Percentiles rank a stretch among this genome's conserved stretches.
Evolutionary conservation across 2,329 filamentous ascomycete species (phyloP).

Genomic region (Botrytis hyacinthi): DNA sequence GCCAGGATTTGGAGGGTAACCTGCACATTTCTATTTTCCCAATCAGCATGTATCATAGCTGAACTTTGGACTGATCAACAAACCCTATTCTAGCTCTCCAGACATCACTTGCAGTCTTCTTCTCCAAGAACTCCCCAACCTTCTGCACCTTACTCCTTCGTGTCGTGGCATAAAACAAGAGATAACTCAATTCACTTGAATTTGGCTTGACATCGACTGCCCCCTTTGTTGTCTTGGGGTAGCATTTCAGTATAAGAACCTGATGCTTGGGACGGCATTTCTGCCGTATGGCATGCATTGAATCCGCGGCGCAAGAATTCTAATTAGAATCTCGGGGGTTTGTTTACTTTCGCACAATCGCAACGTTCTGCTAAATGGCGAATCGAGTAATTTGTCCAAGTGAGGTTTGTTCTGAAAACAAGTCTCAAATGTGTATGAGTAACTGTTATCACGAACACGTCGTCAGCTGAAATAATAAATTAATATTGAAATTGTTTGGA

Average conservation of each 20-base stretch:
- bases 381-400: neutral
- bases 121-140: constrained; percentile 90
- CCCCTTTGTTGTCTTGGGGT: constrained; percentile 87
- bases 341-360: constrained; percentile 5
- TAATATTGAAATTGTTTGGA: constrained; percentile 4
- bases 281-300: constrained; percentile 64
- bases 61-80: constrained; percentile 33
- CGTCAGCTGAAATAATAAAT: constrained; percentile 12
- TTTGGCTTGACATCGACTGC: constrained; percentile 93
- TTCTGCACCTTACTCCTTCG: constrained; percentile 94
- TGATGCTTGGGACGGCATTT: constrained; percentile 91
- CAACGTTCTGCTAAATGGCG: neutral
- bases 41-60: constrained; percentile 25
- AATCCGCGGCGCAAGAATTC: constrained; percentile 4
- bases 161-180: constrained; percentile 94
- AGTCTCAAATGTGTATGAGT: neutral
- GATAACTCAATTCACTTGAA: constrained; percentile 92
- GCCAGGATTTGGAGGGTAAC: constrained; percentile 91
- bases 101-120: constrained; percentile 88
- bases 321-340: constrained; percentile 1
- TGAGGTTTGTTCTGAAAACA: neutral
- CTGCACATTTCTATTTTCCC: constrained; percentile 72
- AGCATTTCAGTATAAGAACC: constrained; percentile 93
- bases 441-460: constrained; percentile 20
- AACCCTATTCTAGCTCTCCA: constrained; percentile 86